phyloP scores from a whole-genome alignment of 2,329 filamentous ascomycete species.

The Botrytis paeoniae region DNA sequence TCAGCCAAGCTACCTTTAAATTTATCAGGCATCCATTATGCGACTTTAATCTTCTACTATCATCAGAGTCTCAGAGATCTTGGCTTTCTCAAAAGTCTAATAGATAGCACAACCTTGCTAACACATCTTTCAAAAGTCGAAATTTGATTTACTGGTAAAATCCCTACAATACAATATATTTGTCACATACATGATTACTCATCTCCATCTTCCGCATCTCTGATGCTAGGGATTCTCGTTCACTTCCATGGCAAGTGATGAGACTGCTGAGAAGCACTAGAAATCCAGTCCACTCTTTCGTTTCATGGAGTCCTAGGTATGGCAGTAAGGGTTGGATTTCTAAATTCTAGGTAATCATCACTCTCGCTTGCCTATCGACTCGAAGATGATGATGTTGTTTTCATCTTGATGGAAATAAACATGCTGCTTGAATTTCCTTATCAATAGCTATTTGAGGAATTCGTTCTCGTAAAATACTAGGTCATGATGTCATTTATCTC shows the following conservation, averaged over 20 bases:
- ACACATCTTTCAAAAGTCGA: neutral
- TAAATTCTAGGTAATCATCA: neutral
- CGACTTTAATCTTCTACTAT: neutral
- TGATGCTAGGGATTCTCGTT: neutral
- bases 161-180: neutral
- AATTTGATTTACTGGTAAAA: neutral
- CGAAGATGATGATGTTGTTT: neutral
- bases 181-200: too few relatives aligned
- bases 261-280: neutral
- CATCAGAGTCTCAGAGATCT: neutral
- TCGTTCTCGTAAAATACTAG: neutral
- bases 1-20: neutral
- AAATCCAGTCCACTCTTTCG: neutral
- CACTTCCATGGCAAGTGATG: neutral
- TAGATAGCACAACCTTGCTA: neutral
- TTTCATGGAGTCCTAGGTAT: neutral
- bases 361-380: accelerated
- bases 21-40: neutral
- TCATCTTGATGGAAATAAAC: neutral
- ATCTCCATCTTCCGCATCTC: neutral
- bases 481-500: accelerated
- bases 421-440: neutral
- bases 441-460: neutral
- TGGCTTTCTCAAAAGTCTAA: accelerated
- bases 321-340: neutral